These are phyloP conservation scores for Saccharomyces hybrid DNA, from an alignment of 1,139 yeast genomes.

Conservation along the genomic window DNA sequence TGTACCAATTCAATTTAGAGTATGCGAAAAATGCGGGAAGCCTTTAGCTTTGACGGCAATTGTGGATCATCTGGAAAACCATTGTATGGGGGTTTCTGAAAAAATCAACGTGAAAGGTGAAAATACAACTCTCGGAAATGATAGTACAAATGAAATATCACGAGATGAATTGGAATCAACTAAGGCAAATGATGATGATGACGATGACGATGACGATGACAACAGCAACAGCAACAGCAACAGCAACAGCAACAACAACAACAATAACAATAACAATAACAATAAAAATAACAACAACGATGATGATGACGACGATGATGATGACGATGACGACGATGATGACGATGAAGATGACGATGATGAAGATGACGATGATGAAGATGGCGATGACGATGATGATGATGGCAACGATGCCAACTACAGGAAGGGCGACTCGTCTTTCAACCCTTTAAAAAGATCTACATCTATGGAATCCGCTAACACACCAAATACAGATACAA, in stretches of 20 bases:
- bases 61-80: constrained; percentile 38
- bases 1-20: constrained; percentile 46
- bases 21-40: constrained; percentile 59
- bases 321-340: constrained; percentile 18
- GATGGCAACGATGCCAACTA: constrained; percentile 17
- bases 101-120: no score
- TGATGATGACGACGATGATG: constrained; percentile 37
- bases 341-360: no score
- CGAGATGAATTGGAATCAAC: constrained; percentile 28
- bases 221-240: no score
- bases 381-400: constrained; percentile 33
- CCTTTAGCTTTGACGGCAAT: constrained; percentile 39
- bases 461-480: neutral
- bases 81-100: constrained; percentile 15
- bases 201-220: constrained; percentile 1
- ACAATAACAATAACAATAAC: no score
- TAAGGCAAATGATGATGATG: neutral
- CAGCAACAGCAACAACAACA: no score
- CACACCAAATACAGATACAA: neutral
- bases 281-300: constrained; percentile 24
- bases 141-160: constrained; percentile 7
- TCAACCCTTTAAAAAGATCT: neutral
- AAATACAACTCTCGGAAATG: constrained; percentile 8
- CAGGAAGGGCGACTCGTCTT: constrained; percentile 9
- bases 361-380: no score